Conservation (phyloP, 2,329 filamentous ascomycete genomes). For the Ophiostoma piceae region DNA sequence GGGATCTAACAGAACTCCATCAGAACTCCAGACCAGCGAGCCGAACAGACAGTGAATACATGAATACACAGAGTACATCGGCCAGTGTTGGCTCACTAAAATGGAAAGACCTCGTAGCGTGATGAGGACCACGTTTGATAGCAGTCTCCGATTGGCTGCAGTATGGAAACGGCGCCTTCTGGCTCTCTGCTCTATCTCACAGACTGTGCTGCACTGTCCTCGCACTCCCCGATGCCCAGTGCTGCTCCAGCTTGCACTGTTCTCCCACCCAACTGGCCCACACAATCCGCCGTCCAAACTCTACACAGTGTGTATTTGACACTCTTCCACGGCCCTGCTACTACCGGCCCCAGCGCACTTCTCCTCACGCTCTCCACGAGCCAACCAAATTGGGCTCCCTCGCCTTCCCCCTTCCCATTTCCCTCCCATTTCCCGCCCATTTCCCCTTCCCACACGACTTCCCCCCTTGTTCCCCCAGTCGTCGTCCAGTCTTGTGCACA, state of each 20-base stretch:
- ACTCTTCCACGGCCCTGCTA: background rate
- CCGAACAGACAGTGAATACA: background rate
- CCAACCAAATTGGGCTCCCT: background rate
- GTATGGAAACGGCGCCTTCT: background rate
- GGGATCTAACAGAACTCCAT: background rate
- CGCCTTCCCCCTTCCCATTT: constrained; percentile 7
- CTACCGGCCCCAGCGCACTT: background rate
- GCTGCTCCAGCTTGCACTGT: background rate
- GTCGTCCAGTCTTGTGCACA: background rate
- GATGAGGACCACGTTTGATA: background rate
- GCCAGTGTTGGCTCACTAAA: background rate
- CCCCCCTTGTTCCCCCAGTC: background rate
- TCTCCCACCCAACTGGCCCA: background rate
- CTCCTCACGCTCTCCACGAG: constrained; percentile 4
- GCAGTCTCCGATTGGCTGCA: background rate
- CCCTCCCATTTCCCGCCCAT: background rate
- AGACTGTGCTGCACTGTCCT: background rate
- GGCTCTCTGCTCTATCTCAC: background rate
- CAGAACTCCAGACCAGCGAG: background rate
- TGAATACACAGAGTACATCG: background rate
- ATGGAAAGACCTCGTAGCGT: background rate
- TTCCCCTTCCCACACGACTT: background rate
- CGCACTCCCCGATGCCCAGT: constrained; percentile 6
- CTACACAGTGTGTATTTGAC: background rate
- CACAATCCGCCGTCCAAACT: background rate